A percentile compares a stretch with the other conserved stretches of the same genome.
These are phyloP conservation scores for Claviceps africana DNA, from an alignment of 2,329 filamentous ascomycete species.

Conservation along the genomic window DNA sequence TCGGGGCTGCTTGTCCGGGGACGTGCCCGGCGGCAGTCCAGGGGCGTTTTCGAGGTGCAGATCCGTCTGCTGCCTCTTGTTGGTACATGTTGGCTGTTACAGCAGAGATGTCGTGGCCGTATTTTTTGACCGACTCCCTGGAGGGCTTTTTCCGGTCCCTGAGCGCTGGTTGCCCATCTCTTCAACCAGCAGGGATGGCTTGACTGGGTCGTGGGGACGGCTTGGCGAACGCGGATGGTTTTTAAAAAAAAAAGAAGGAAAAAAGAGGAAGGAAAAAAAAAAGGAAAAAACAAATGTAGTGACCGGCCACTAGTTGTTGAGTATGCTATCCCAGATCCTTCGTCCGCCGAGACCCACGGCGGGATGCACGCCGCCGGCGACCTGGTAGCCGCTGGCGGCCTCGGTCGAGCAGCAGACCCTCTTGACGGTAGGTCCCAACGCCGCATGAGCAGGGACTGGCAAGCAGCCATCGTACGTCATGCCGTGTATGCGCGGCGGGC, in stretches of 20 bases:
- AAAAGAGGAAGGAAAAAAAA: no score
- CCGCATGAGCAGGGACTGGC: conserved; percentile 27
- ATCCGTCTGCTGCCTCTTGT: no score
- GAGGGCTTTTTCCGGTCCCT: background rate
- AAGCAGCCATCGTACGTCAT: conserved; percentile 14
- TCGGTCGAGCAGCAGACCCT: conserved; percentile 53
- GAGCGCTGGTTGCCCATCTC: no score
- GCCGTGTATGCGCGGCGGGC: conserved; percentile 13
- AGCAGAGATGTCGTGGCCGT: background rate
- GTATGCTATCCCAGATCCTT: conserved; percentile 54
- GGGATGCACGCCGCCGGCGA: conserved; percentile 31
- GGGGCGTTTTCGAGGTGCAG: no score
- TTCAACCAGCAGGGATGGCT: no score
- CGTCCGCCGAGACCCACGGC: conserved; percentile 38
- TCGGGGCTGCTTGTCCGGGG: no score
- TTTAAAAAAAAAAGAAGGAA: no score
- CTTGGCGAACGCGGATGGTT: no score
- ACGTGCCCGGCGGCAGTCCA: no score
- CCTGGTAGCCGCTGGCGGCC: conserved; percentile 33
- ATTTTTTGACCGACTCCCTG: background rate
- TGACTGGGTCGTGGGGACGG: no score
- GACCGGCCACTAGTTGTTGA: conserved; percentile 28
- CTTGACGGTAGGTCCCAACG: conserved; percentile 40
- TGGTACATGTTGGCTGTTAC: no score
- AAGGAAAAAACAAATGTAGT: no score